Percentiles rank a stretch among this genome's conserved stretches.
These are phyloP conservation scores for Schizophyllum commune DNA, from an alignment of 1,284 basidiomycete genomes.

Conservation along the genomic window DNA sequence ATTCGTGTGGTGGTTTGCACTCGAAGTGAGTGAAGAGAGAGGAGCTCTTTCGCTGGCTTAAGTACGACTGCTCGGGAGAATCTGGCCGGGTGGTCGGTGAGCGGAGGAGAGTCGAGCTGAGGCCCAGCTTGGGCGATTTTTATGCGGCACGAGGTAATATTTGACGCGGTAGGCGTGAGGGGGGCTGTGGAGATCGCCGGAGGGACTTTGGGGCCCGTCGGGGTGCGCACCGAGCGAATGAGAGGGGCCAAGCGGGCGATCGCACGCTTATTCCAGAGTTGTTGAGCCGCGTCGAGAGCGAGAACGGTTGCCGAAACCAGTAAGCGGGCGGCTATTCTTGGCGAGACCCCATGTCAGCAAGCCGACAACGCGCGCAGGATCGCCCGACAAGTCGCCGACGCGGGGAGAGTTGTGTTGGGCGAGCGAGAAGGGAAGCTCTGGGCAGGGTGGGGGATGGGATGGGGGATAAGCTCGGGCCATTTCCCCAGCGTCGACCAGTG, in stretches of 20 bases:
- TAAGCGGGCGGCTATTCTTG: not conserved
- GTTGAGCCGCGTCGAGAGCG: not conserved
- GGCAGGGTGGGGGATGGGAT: not conserved
- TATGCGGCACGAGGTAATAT: not conserved
- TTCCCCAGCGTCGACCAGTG: not conserved
- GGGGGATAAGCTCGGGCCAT: not conserved
- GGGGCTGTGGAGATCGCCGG: not conserved
- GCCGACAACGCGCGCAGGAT: not conserved
- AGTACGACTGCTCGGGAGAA: not conserved
- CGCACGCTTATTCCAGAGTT: not conserved
- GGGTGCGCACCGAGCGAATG: slow-evolving; percentile 45
- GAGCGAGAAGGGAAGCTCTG: too few species aligned
- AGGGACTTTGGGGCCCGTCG: slow-evolving; percentile 30
- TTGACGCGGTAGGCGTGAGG: not conserved
- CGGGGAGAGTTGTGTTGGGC: too few species aligned
- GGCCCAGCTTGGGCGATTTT: not conserved
- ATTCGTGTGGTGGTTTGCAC: not conserved
- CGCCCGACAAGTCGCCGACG: not conserved
- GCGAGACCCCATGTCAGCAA: not conserved
- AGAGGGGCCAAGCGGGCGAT: not conserved
- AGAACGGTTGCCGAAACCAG: not conserved
- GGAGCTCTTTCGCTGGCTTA: not conserved
- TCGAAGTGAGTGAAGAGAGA: not conserved
- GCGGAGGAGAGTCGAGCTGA: not conserved
- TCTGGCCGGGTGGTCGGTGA: not conserved